Base-by-base conservation (phyloP, 768 basidiomycete genomes). In the Mycena maculata region DNA sequence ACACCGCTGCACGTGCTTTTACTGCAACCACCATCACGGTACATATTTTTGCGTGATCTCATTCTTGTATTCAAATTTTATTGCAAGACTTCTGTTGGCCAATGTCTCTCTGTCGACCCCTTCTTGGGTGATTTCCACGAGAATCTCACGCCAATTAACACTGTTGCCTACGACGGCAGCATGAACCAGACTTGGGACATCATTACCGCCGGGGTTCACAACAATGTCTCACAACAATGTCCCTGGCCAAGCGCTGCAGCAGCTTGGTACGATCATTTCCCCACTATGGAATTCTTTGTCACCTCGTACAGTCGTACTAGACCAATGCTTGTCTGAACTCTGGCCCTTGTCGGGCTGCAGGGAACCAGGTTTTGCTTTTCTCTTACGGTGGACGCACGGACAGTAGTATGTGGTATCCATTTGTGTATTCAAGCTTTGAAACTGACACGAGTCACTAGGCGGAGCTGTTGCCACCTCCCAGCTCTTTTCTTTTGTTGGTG, bases 301-400 rank as follows among this genome's bases (percentile, higher is more conserved):
- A 53, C 15, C n/a, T n/a, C n/a, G n/a, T n/a, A n/a, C n/a, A n/a
- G n/a, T 30, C 23, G 23, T 31, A 31, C 13, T 38, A 72, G 72
- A 75, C 74, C 18, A 70, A 75, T 25, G 74, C 65, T 7, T 75
- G 74, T 65, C 52, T 75, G 22, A 75, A 75, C 53, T 75, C 73
- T 31, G 69, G 67, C 47, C 18, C 49, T n/a, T 65, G 69, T 12
- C 22, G 69, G 1, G 65, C 64, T 20, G 58, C 72, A 12, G 74
- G 74, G 15, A 72, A 73, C 60, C 74, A 75, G 56, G 74, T 75
- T 10, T 28, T 73, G 12, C 39, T 75, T 30, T 75, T 75, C 67
- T 72, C 70, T 16, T 75, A 72, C 63, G 74, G 74, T 38, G 74
- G 74, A 52, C 72, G 74, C 47, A 72, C 74, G 11, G 74, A 75